A percentile compares a stretch with the other conserved stretches of the same genome.
These are phyloP conservation scores for Ustilago hordei DNA, from an alignment of 1,284 basidiomycete species.

Conservation along the genomic window DNA sequence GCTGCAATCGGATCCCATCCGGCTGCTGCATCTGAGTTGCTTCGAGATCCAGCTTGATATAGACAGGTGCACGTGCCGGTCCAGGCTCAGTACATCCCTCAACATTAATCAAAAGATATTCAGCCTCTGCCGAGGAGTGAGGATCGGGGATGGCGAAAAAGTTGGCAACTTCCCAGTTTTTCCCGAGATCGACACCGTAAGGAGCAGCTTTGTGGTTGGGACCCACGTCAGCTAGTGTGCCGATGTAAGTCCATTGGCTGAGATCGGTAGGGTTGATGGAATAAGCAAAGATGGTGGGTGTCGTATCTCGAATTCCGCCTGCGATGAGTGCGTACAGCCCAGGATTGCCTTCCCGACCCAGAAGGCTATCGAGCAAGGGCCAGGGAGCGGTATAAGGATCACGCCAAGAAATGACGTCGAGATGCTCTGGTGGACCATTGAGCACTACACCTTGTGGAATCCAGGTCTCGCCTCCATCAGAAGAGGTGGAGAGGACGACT, in stretches of 20 bases:
- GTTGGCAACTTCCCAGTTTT: slow-evolving; percentile 62
- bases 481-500: slow-evolving; percentile 51
- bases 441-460: slow-evolving; percentile 38
- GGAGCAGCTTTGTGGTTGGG: slow-evolving; percentile 38
- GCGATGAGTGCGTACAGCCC: slow-evolving; percentile 54
- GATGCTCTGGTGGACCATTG: slow-evolving; percentile 42
- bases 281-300: slow-evolving; percentile 57
- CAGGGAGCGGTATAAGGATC: slow-evolving; percentile 54
- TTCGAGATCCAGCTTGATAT: slow-evolving; percentile 22
- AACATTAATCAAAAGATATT: slow-evolving; percentile 53
- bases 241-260: slow-evolving; percentile 46
- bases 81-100: slow-evolving; percentile 44
- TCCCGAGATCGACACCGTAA: slow-evolving; percentile 51
- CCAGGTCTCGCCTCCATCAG: slow-evolving; percentile 54
- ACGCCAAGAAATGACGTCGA: slow-evolving; percentile 56
- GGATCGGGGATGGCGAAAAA: slow-evolving; percentile 37
- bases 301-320: slow-evolving; percentile 47
- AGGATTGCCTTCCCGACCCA: slow-evolving; percentile 17
- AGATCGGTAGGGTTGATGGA: slow-evolving; percentile 41
- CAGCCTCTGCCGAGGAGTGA: slow-evolving; percentile 8
- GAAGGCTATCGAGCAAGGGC: slow-evolving; percentile 50
- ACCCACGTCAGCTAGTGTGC: slow-evolving; percentile 47
- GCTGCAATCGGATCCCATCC: slow-evolving; percentile 30
- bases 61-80: slow-evolving; percentile 45
- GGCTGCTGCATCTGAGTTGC: slow-evolving; percentile 3